phyloP scores from a whole-genome alignment of 768 basidiomycete genomes.

The Amanita pseudoporphyria region DNA sequence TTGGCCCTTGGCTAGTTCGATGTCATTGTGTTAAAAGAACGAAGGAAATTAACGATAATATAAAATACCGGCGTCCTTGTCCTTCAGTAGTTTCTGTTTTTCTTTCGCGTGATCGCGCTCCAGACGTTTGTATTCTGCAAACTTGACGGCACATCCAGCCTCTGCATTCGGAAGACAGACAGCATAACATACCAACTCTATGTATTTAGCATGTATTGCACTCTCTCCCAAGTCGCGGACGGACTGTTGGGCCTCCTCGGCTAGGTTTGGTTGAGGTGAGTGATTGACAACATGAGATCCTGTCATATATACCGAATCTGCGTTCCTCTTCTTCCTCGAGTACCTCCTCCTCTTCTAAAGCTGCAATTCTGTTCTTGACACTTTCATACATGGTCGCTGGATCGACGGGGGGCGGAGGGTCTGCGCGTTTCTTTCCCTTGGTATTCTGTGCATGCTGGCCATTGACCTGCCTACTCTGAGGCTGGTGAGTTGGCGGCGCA shows the following conservation, averaged over 20 bases:
- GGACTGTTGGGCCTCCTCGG: conserved; percentile 81
- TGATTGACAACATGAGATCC: conserved; percentile 5
- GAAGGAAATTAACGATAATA: conserved; percentile 3
- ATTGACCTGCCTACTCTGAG: conserved; percentile 27
- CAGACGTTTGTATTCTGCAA: conserved; percentile 78
- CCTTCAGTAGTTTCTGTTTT: conserved; percentile 84
- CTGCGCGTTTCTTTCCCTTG: conserved; percentile 70
- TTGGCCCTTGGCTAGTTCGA: conserved; percentile 64
- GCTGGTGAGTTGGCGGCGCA: conserved; percentile 36
- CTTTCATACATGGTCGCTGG: conserved; percentile 84
- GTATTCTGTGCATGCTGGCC: conserved; percentile 29
- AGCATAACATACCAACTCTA: conserved; percentile 59
- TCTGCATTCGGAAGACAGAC: conserved; percentile 9
- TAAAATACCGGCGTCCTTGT: conserved; percentile 75
- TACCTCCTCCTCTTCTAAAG: conserved; percentile 81
- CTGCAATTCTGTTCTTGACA: conserved; percentile 81
- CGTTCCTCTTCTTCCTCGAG: conserved; percentile 83
- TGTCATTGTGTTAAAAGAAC: conserved; percentile 6
- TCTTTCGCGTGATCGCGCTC: conserved; percentile 88
- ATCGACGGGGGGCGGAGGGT: conserved; percentile 49
- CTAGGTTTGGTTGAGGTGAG: conserved; percentile 28
- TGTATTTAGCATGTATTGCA: conserved; percentile 77
- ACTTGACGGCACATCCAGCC: conserved; percentile 35
- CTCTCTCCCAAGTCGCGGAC: conserved; percentile 79
- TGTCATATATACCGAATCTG: conserved; percentile 49